A percentile compares a stretch with the other conserved stretches of the same genome.
phyloP scores from a whole-genome alignment of 345 rosid species.

The Erodium maritimum region DNA sequence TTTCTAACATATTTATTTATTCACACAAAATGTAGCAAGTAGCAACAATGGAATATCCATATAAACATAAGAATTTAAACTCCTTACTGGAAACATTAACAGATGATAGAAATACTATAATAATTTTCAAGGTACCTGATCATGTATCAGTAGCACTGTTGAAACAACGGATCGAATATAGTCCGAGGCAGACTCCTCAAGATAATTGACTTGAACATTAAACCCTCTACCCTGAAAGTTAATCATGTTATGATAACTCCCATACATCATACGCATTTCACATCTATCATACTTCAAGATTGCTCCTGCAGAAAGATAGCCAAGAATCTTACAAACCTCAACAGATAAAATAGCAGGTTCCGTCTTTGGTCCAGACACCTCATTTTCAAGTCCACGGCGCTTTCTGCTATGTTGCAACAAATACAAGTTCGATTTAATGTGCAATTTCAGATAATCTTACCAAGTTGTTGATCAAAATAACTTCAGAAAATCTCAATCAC shows the following conservation, averaged over 20 bases:
- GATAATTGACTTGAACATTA: conserved; percentile 66
- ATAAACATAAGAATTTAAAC: not conserved
- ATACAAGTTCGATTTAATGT: conserved; percentile 6
- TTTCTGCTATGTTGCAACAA: conserved; percentile 31
- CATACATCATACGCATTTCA: conserved; percentile 2
- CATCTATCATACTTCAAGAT: not conserved
- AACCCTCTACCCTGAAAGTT: conserved; percentile 83
- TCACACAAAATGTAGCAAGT: not conserved
- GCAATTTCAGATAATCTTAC: not conserved
- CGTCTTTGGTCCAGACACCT: conserved; percentile 29
- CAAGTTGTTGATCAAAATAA: not conserved
- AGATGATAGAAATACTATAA: not conserved
- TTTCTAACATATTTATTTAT: not conserved
- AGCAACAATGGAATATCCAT: conserved; percentile 1
- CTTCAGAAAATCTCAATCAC: not conserved
- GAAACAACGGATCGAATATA: conserved; percentile 69
- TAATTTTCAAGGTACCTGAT: conserved; percentile 37
- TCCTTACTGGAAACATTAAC: not conserved
- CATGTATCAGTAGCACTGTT: conserved; percentile 63
- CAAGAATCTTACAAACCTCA: conserved; percentile 38
- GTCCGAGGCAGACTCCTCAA: conserved; percentile 83
- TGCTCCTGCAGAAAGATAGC: not conserved
- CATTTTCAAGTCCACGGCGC: conserved; percentile 37
- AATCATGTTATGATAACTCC: conserved; percentile 6
- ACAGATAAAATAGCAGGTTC: conserved; percentile 92